A percentile compares a stretch with the other conserved stretches of the same genome.
Evolutionary conservation across 768 basidiomycete species (phyloP).

Genomic region (Panaeolus cyanescens): DNA sequence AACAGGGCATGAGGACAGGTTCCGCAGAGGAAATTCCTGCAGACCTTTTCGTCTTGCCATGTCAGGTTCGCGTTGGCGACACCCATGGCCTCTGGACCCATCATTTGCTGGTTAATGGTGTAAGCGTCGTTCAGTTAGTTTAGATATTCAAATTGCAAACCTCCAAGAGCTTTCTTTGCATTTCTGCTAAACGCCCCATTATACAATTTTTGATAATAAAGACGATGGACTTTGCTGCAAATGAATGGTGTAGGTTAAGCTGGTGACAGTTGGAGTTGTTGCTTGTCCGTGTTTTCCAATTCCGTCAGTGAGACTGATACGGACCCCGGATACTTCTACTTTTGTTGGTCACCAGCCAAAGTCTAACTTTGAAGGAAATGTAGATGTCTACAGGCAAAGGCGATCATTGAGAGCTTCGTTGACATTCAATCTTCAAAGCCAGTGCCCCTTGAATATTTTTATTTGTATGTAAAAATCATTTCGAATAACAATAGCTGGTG

Average conservation of each 20-base stretch:
- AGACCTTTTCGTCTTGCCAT: conserved; percentile 97
- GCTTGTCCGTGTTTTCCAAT: conserved; percentile 1
- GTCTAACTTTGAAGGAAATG: neutral
- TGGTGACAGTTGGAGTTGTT: neutral
- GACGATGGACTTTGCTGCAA: conserved; percentile 3
- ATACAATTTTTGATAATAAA: conserved; percentile 19
- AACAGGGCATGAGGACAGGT: conserved; percentile 98
- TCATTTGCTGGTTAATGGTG: conserved; percentile 82
- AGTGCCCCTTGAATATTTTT: no score
- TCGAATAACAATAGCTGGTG: no score
- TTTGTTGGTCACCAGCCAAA: neutral
- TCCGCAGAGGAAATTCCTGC: conserved; percentile 96
- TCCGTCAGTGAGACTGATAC: neutral
- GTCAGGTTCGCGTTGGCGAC: conserved; percentile 88
- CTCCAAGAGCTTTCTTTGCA: conserved; percentile 91
- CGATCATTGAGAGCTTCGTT: no score
- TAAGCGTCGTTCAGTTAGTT: conserved; percentile 18
- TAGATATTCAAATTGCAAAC: conserved; percentile 22
- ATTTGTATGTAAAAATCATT: no score
- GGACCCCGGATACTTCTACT: neutral
- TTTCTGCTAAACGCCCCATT: conserved; percentile 96
- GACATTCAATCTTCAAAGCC: no score
- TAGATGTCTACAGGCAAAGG: neutral
- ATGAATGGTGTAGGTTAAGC: neutral
- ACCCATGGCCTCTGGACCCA: conserved; percentile 99